phyloP scores from a whole-genome alignment of 495 filamentous ascomycete genomes.

The Penicillium daleae region DNA sequence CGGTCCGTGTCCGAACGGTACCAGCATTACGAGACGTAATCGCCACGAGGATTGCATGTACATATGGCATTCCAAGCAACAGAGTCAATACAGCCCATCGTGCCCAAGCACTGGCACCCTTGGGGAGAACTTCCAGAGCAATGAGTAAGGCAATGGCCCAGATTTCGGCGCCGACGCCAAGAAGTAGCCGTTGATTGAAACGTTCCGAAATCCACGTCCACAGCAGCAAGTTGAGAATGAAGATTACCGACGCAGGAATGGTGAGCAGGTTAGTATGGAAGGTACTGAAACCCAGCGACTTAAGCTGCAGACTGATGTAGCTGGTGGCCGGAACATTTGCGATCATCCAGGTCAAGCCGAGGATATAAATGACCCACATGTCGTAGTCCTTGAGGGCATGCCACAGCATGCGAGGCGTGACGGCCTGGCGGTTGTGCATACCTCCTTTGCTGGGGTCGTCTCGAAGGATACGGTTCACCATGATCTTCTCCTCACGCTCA shows the following conservation, averaged over 20 bases:
- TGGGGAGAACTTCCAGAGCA: constrained; percentile 48
- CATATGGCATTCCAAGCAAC: constrained; percentile 62
- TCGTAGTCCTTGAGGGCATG: constrained; percentile 57
- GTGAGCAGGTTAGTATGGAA: constrained; percentile 69
- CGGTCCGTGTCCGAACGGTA: constrained; percentile 67
- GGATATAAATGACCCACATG: constrained; percentile 55
- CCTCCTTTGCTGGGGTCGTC: constrained; percentile 73
- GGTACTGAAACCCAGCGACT: constrained; percentile 62
- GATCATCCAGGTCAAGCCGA: constrained; percentile 56
- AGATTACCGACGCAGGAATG: constrained; percentile 61
- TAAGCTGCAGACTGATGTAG: constrained; percentile 65
- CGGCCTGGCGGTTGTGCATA: constrained; percentile 64
- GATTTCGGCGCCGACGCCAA: constrained; percentile 54
- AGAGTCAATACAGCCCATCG: constrained; percentile 56
- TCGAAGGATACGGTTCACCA: constrained; percentile 72
- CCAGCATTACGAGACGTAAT: constrained; percentile 69
- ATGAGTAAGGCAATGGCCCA: constrained; percentile 62
- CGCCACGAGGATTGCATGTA: constrained; percentile 68
- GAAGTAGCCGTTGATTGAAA: constrained; percentile 55
- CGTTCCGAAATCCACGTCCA: constrained; percentile 59
- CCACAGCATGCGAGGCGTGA: constrained; percentile 50
- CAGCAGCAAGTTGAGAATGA: constrained; percentile 48
- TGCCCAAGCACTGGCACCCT: constrained; percentile 49
- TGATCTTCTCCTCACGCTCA: constrained; percentile 56
- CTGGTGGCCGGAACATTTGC: constrained; percentile 42